Base-by-base conservation (phyloP, 768 basidiomycete species). In the Russula foetens region DNA sequence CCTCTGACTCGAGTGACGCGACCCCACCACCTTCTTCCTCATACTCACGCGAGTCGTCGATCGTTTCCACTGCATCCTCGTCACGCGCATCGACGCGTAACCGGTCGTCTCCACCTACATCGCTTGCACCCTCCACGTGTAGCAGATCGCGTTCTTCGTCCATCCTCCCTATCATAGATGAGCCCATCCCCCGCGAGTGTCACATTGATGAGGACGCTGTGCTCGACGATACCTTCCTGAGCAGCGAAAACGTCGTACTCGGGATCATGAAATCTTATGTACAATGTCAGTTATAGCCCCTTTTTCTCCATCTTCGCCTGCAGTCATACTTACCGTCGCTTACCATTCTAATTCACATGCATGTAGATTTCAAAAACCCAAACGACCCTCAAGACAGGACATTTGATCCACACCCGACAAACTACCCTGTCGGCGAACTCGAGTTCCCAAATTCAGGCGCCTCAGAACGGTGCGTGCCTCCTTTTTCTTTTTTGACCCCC, bases 381-480 rank as follows among this genome's bases (percentile, higher is more conserved):
- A 69, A 79, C 39, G 82, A 92, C 69, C 80, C 81, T 8, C 67
- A 73, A 17, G 88, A 92, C 72, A 79, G 60, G 65, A 77, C 79
- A 0, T 92, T 88, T 66, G 79, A 87, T 44, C 82, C 83, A 2
- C 75, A 83, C 53, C 78, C 80, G 4, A 80, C 69, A 3, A 65
- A 78, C 56, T 83, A 82, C 67, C 90, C 90, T n/a, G 74, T 78
- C 2, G 81, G 79, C 35, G 85, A 88, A 66, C 75, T 93, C 49
- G 88, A 92, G 69, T 92, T 90, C 69, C 90, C 90, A 24, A 91
- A 89, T 71, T 79, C 71, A 28, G 73, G 77, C 56, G 84, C 88
- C 47, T 75, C 75, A 56, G 90, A 92, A 76, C 79, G 78, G 90
- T 91, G 58, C 56, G 72, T 67, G n/a, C 31, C 21, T 17, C 33